phyloP scores from a whole-genome alignment of 805 yeast species.

The Yamadazyma akitaensis region DNA sequence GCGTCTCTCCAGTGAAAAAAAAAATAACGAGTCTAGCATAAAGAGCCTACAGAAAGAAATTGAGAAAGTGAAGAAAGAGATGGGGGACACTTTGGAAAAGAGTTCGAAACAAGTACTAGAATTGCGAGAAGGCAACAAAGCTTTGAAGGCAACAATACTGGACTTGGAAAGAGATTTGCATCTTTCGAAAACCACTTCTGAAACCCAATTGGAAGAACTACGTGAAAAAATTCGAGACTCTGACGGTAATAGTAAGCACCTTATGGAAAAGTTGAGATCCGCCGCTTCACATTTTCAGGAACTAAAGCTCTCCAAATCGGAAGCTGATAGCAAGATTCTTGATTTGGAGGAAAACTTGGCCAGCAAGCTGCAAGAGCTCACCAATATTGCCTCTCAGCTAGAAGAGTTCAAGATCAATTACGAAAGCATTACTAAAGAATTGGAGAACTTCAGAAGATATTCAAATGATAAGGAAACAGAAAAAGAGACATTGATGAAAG shows the following conservation, averaged over 20 bases:
- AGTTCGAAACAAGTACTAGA: slow-evolving; percentile 20
- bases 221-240: slow-evolving; percentile 24
- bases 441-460: not conserved
- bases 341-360: slow-evolving; percentile 15
- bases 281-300: slow-evolving; percentile 37
- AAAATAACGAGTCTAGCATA: slow-evolving; percentile 43
- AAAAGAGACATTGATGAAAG: not conserved
- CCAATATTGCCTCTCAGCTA: not conserved
- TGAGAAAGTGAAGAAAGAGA: slow-evolving; percentile 23
- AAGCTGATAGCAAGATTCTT: slow-evolving; percentile 14
- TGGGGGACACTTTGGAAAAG: slow-evolving; percentile 29
- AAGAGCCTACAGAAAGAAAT: slow-evolving; percentile 43
- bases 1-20: slow-evolving; percentile 58
- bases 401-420: slow-evolving; percentile 10
- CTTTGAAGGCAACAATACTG: slow-evolving; percentile 22
- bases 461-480: not conserved
- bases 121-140: slow-evolving; percentile 21
- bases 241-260: slow-evolving; percentile 31
- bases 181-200: slow-evolving; percentile 18
- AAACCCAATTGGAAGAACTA: slow-evolving; percentile 15
- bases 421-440: not conserved
- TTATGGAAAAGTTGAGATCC: slow-evolving; percentile 41
- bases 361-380: slow-evolving; percentile 14
- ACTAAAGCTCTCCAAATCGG: slow-evolving; percentile 19
- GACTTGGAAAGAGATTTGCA: slow-evolving; percentile 20